These are phyloP conservation scores for Trichoderma koningii DNA, from an alignment of 2,329 filamentous ascomycete genomes.

Conservation along the genomic window DNA sequence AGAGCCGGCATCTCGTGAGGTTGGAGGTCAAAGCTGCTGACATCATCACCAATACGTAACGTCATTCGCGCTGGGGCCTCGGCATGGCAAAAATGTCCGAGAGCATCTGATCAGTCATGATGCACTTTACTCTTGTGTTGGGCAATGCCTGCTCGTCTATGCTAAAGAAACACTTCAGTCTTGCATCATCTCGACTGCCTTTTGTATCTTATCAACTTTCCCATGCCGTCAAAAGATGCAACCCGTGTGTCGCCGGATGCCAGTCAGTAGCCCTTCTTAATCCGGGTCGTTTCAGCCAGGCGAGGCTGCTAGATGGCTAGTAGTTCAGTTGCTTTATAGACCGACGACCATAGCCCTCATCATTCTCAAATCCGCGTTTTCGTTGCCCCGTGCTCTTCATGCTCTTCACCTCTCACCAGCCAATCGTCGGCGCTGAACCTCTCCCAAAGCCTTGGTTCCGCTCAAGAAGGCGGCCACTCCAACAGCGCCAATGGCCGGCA, in stretches of 20 bases:
- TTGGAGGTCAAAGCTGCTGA: conserved; percentile 18
- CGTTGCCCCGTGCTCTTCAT: neutral
- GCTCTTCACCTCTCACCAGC: conserved; percentile 63
- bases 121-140: too few species aligned
- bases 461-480: conserved; percentile 77
- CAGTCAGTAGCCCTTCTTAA: neutral
- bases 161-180: neutral
- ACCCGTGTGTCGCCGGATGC: neutral
- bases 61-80: conserved; percentile 11
- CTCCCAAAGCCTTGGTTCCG: conserved; percentile 84
- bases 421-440: conserved; percentile 86
- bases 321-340: conserved; percentile 9
- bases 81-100: neutral
- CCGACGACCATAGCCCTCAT: neutral
- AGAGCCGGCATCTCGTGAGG: neutral
- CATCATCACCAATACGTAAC: conserved; percentile 13
- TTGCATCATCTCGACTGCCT: conserved; percentile 18
- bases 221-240: conserved; percentile 4
- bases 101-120: neutral
- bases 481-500: conserved; percentile 71
- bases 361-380: neutral
- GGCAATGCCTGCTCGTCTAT: neutral
- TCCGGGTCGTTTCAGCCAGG: neutral
- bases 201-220: neutral
- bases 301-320: neutral